These are phyloP conservation scores for Hypomontagnella submonticulosa DNA, from an alignment of 495 filamentous ascomycete species.

Conservation along the genomic window DNA sequence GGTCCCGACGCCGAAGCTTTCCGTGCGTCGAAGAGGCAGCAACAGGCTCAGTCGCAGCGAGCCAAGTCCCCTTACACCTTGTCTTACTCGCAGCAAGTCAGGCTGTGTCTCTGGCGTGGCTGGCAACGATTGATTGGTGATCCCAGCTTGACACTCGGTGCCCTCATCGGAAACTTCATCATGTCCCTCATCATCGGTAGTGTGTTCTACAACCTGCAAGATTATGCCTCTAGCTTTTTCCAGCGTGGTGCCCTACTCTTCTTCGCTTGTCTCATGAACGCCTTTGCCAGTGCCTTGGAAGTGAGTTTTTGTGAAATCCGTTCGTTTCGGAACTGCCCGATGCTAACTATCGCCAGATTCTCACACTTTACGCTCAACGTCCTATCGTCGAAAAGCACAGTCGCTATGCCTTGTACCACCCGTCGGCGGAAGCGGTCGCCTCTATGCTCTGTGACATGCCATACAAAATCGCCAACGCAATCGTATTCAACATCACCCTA, in stretches of 20 bases:
- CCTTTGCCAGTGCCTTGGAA: slow-evolving; percentile 81
- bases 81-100: slow-evolving; percentile 75
- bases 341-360: slow-evolving; percentile 59
- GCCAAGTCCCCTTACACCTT: slow-evolving; percentile 80
- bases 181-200: slow-evolving; percentile 83
- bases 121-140: slow-evolving; percentile 77
- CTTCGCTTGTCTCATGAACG: slow-evolving; percentile 88
- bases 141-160: slow-evolving; percentile 73
- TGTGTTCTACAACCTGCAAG: slow-evolving; percentile 80
- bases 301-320: slow-evolving; percentile 49
- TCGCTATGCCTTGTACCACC: slow-evolving; percentile 92
- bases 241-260: slow-evolving; percentile 84
- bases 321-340: background rate
- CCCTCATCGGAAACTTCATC: slow-evolving; percentile 76
- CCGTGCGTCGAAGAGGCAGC: slow-evolving; percentile 70
- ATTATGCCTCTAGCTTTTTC: slow-evolving; percentile 76
- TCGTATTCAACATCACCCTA: slow-evolving; percentile 73
- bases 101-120: slow-evolving; percentile 79
- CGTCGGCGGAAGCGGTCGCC: slow-evolving; percentile 85
- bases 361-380: slow-evolving; percentile 86
- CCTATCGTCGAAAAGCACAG: slow-evolving; percentile 93
- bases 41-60: slow-evolving; percentile 72
- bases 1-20: slow-evolving; percentile 75
- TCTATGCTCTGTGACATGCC: slow-evolving; percentile 87
- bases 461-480: slow-evolving; percentile 65